Conservation (phyloP, 2,329 filamentous ascomycete genomes). For the Calycina marina region DNA sequence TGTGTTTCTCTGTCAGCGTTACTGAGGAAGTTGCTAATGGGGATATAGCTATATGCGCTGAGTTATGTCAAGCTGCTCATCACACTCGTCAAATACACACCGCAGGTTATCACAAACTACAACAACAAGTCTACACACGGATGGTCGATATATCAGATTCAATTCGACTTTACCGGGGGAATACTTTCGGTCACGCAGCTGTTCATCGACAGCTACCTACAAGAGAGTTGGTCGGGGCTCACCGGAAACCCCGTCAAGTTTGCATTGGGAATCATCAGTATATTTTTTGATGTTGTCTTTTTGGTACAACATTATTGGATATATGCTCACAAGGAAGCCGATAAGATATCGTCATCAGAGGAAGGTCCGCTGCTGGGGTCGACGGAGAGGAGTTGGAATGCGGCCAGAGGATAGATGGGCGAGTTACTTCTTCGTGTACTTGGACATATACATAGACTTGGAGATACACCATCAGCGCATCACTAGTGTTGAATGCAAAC, state of each 20-base stretch:
- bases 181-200: constrained; percentile 71
- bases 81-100: constrained; percentile 85
- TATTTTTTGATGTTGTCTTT: constrained; percentile 77
- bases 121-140: constrained; percentile 72
- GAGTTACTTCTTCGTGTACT: too few species aligned
- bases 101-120: constrained; percentile 73
- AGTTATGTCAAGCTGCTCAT: constrained; percentile 83
- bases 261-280: constrained; percentile 67
- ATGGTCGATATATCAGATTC: constrained; percentile 74
- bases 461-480: too few species aligned
- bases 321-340: constrained; percentile 32
- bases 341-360: constrained; percentile 8
- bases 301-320: constrained; percentile 78
- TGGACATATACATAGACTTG: too few species aligned
- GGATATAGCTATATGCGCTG: constrained; percentile 39
- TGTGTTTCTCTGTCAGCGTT: constrained; percentile 5
- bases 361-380: constrained; percentile 8
- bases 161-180: constrained; percentile 73
- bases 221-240: constrained; percentile 79
- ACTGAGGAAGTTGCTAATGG: neutral
- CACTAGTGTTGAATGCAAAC: too few species aligned
- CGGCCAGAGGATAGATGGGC: too few species aligned
- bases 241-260: constrained; percentile 89
- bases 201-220: constrained; percentile 68
- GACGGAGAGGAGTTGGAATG: too few species aligned